Conservation (phyloP, 495 filamentous ascomycete genomes). For the Xylaria cubensis region DNA sequence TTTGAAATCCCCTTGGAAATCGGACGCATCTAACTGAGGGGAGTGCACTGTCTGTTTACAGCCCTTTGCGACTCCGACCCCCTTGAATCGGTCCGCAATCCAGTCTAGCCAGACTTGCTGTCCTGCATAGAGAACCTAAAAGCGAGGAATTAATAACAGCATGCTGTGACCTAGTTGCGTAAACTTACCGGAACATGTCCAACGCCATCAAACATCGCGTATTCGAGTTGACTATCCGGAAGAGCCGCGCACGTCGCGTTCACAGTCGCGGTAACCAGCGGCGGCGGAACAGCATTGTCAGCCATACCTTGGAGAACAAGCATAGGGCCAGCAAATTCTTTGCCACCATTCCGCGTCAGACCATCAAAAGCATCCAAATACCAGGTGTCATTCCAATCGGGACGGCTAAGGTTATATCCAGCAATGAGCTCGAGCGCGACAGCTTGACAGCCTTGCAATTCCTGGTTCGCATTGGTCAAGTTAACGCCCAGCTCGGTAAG, state of each 20-base stretch:
- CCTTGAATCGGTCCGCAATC: neutral
- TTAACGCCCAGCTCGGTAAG: neutral
- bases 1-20: neutral
- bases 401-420: neutral
- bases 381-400: conserved; percentile 4
- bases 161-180: neutral
- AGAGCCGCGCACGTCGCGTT: neutral
- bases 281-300: neutral
- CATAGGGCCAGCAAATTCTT: neutral
- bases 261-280: neutral
- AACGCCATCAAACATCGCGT: neutral
- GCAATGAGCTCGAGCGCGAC: conserved; percentile 7
- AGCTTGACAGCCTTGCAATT: conserved; percentile 4
- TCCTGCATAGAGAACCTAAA: neutral
- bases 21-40: neutral
- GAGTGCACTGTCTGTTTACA: neutral
- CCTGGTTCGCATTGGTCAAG: neutral
- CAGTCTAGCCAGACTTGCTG: neutral
- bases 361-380: neutral
- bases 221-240: neutral
- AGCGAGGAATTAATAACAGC: neutral
- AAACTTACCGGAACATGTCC: conserved; percentile 1
- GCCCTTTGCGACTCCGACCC: neutral
- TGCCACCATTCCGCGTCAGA: neutral
- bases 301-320: neutral